Percentiles rank a stretch among this genome's conserved stretches.
Conservation (phyloP, 1,284 basidiomycete genomes). For the Pseudozyma flocculosa region DNA sequence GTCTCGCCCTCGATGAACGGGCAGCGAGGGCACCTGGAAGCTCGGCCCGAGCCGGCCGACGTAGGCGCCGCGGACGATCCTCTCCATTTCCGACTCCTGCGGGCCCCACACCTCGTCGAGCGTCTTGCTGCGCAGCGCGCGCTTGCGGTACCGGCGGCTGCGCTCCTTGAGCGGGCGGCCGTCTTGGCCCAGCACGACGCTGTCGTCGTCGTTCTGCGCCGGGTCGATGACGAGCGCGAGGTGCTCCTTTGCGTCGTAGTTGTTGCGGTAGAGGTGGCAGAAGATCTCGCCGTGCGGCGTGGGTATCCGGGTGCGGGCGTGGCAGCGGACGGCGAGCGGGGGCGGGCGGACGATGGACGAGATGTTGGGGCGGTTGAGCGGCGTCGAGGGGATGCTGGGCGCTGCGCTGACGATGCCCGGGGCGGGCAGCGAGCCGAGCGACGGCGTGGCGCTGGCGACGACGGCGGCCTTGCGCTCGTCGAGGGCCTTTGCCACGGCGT, state of each 20-base stretch:
- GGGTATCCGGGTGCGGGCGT: slow-evolving; percentile 94
- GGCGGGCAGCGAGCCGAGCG: slow-evolving; percentile 1
- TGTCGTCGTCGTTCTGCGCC: slow-evolving; percentile 42
- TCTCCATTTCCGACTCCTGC: slow-evolving; percentile 87
- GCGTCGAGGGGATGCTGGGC: slow-evolving; percentile 4
- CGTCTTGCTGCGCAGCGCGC: slow-evolving; percentile 73
- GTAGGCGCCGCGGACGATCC: slow-evolving; percentile 90
- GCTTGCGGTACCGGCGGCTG: slow-evolving; percentile 21
- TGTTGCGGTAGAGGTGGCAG: slow-evolving; percentile 88
- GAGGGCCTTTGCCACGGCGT: slow-evolving; percentile 15
- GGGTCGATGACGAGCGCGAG: slow-evolving; percentile 90
- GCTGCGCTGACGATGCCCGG: neutral
- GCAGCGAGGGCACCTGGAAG: slow-evolving; percentile 64
- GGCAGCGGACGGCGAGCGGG: slow-evolving; percentile 69
- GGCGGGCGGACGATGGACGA: slow-evolving; percentile 43
- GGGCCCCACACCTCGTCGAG: slow-evolving; percentile 84
- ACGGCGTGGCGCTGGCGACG: slow-evolving; percentile 2
- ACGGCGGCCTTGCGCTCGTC: slow-evolving; percentile 29
- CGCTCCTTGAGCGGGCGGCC: slow-evolving; percentile 23
- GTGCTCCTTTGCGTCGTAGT: slow-evolving; percentile 86
- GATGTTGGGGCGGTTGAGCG: slow-evolving; percentile 19
- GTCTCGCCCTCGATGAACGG: slow-evolving; percentile 23
- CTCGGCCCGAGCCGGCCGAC: slow-evolving; percentile 74
- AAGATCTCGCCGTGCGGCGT: slow-evolving; percentile 93
- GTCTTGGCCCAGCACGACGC: slow-evolving; percentile 12